Percentiles rank a stretch among this genome's conserved stretches.
Evolutionary conservation across 495 filamentous ascomycete genomes (phyloP).

Genomic region (Talaromyces ruber): DNA sequence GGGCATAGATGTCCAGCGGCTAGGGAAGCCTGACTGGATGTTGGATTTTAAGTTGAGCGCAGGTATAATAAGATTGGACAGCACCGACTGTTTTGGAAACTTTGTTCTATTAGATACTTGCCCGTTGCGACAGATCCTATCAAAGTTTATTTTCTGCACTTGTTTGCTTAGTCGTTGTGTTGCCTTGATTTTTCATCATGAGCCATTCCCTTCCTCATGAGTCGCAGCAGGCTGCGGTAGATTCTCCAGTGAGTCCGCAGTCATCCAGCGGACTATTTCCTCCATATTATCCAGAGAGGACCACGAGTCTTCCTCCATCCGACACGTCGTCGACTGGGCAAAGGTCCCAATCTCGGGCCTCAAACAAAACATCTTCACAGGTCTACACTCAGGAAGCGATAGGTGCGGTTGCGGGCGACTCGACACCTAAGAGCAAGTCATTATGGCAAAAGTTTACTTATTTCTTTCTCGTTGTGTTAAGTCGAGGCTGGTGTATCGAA

Average conservation of each 20-base stretch:
- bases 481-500: constrained; percentile 18
- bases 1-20: not conserved
- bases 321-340: not conserved
- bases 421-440: no score
- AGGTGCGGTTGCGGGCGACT: no score
- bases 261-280: not conserved
- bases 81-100: not conserved
- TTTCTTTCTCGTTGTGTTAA: not conserved
- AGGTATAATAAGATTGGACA: not conserved
- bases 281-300: not conserved
- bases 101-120: not conserved
- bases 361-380: not conserved
- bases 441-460: not conserved
- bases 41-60: not conserved
- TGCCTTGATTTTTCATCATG: not conserved
- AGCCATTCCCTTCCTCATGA: not conserved
- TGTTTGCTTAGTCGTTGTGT: not conserved
- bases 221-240: not conserved
- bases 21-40: not conserved
- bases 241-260: not conserved
- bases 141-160: not conserved
- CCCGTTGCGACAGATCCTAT: not conserved
- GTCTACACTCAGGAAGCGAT: not conserved
- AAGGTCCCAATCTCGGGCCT: not conserved
- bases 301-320: not conserved